A percentile compares a stretch with the other conserved stretches of the same genome.
These are phyloP conservation scores for Podospora tetraspora DNA, from an alignment of 495 filamentous ascomycete species.

Conservation along the genomic window DNA sequence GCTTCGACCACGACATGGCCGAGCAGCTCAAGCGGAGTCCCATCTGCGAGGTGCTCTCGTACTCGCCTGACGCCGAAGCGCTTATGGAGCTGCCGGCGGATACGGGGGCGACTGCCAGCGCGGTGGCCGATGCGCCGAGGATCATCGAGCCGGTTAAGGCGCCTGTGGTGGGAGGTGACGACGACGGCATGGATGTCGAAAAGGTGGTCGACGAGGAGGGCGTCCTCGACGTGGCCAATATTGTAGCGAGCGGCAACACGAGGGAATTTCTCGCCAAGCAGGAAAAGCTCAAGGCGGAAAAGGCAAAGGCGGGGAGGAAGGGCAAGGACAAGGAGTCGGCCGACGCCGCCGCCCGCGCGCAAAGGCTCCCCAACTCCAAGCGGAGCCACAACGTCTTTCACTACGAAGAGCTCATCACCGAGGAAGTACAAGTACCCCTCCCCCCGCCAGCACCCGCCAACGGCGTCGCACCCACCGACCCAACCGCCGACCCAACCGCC, in stretches of 20 bases:
- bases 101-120: constrained; percentile 19
- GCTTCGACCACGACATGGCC: constrained; percentile 80
- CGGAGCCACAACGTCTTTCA: constrained; percentile 70
- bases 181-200: constrained; percentile 46
- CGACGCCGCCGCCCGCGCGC: constrained; percentile 47
- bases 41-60: constrained; percentile 82
- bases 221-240: constrained; percentile 87
- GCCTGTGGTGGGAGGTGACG: constrained; percentile 33
- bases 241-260: constrained; percentile 86
- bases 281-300: constrained; percentile 85
- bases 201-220: constrained; percentile 65
- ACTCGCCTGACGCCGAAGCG: constrained; percentile 52
- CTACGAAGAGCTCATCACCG: constrained; percentile 70
- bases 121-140: constrained; percentile 29
- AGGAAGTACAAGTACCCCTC: constrained; percentile 43
- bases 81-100: constrained; percentile 54
- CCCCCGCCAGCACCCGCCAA: constrained; percentile 15
- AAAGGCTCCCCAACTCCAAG: constrained; percentile 75
- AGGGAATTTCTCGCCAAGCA: constrained; percentile 85
- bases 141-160: constrained; percentile 25
- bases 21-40: constrained; percentile 88
- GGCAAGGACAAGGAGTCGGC: constrained; percentile 55
- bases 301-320: constrained; percentile 45
- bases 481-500: constrained; percentile 6
- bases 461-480: constrained; percentile 22